Evolutionary conservation across 2,329 filamentous ascomycete genomes (phyloP).

Genomic region (Colletotrichum falcatum): DNA sequence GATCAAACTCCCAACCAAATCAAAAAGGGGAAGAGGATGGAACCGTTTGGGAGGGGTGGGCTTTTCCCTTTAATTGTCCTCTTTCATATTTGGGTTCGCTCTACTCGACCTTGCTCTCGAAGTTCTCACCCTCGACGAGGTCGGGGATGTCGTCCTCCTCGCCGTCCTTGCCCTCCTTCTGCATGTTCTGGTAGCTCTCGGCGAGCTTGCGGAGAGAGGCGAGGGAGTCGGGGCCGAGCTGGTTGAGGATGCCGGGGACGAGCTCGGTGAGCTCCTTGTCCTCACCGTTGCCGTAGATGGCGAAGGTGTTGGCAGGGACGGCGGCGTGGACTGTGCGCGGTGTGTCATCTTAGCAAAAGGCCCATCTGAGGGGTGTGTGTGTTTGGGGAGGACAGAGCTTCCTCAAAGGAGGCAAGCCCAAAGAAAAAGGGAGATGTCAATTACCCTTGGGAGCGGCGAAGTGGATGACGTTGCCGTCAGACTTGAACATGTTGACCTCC

Average conservation of each 20-base stretch:
- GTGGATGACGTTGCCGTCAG: conserved; percentile 99
- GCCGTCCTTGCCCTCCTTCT: conserved; percentile 88
- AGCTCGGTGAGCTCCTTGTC: conserved; percentile 99
- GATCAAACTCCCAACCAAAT: conserved; percentile 14
- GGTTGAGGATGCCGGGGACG: conserved; percentile 98
- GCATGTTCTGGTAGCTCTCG: conserved; percentile 99
- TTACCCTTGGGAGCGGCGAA: conserved; percentile 98
- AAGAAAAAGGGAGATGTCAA: conserved; percentile 48
- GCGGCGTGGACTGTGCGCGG: conserved; percentile 84
- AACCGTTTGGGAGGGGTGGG: neutral
- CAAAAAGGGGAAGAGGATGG: conserved; percentile 7
- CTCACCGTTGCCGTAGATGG: conserved; percentile 98
- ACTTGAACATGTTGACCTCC: conserved; percentile 99
- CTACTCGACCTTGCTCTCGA: conserved; percentile 98
- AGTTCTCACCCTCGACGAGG: conserved; percentile 96
- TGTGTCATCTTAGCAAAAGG: conserved; percentile 17
- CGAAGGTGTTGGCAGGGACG: conserved; percentile 98
- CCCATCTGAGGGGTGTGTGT: neutral
- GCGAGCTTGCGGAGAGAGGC: conserved; percentile 98
- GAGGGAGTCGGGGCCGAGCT: conserved; percentile 97
- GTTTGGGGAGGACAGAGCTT: neutral
- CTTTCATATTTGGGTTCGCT: conserved; percentile 10
- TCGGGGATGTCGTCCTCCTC: conserved; percentile 96
- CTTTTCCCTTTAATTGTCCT: conserved; percentile 11
- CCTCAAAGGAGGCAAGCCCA: neutral